phyloP scores from a whole-genome alignment of 2,329 filamentous ascomycete species.

The Fusarium humuli region DNA sequence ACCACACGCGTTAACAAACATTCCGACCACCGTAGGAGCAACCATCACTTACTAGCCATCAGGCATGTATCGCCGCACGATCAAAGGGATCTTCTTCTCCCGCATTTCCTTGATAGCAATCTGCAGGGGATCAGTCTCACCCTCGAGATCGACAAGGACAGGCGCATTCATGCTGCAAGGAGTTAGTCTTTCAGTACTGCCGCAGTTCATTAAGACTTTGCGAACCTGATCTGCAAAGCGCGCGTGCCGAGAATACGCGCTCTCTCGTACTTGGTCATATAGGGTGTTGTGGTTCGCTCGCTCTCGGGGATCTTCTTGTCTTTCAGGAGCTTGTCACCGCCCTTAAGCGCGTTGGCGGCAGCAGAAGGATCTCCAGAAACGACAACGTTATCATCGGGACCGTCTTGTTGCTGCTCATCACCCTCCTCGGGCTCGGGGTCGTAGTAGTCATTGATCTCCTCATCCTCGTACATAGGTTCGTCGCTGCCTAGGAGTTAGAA shows the following conservation, averaged over 20 bases:
- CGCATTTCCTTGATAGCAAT: slow-evolving; percentile 97
- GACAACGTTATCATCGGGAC: slow-evolving; percentile 69
- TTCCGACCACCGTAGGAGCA: neutral
- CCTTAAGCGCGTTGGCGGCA: slow-evolving; percentile 65
- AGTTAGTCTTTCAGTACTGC: slow-evolving; percentile 20
- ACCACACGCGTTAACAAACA: slow-evolving; percentile 24
- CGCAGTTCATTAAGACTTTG: neutral
- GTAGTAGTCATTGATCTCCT: slow-evolving; percentile 70
- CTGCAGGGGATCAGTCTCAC: slow-evolving; percentile 96
- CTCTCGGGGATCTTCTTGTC: slow-evolving; percentile 93
- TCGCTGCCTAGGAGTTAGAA: slow-evolving; percentile 62
- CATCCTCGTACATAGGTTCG: slow-evolving; percentile 78
- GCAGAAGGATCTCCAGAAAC: slow-evolving; percentile 72
- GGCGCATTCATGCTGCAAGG: slow-evolving; percentile 89
- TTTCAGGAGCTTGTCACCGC: slow-evolving; percentile 67
- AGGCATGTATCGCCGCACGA: slow-evolving; percentile 93
- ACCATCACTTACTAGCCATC: slow-evolving; percentile 84
- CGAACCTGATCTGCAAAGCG: slow-evolving; percentile 93
- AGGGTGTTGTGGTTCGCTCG: slow-evolving; percentile 91
- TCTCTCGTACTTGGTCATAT: slow-evolving; percentile 99
- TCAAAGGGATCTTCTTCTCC: slow-evolving; percentile 98
- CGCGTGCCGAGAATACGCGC: slow-evolving; percentile 93
- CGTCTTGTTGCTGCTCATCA: slow-evolving; percentile 63
- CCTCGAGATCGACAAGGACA: slow-evolving; percentile 94
- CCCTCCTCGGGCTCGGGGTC: slow-evolving; percentile 66